Evolutionary conservation across 179 eudicot species (phyloP).

Genomic region (Gypsophila paniculata): DNA sequence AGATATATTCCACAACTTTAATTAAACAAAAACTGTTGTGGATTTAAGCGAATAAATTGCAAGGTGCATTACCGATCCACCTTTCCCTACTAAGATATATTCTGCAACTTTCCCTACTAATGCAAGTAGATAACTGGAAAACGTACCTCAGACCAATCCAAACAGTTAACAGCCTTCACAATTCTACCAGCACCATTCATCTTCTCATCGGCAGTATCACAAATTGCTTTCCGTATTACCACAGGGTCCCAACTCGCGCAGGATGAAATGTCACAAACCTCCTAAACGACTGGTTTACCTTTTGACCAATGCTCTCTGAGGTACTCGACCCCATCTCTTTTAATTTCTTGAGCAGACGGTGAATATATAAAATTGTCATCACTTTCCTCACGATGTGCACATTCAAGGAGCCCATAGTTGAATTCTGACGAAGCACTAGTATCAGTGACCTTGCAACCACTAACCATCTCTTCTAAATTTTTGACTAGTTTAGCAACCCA

Average conservation of each 20-base stretch:
- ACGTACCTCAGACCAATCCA: constrained; percentile 73
- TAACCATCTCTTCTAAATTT: constrained; percentile 89
- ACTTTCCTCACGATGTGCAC: constrained; percentile 49
- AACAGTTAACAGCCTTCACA: constrained; percentile 85
- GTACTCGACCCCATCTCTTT: constrained; percentile 56
- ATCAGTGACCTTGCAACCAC: constrained; percentile 61
- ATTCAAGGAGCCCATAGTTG: constrained; percentile 41
- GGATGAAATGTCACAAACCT: constrained; percentile 61
- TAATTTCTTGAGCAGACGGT: constrained; percentile 61
- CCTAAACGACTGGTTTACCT: constrained; percentile 77
- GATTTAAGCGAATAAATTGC: too few species aligned
- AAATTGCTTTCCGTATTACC: constrained; percentile 75
- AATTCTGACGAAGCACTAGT: constrained; percentile 22
- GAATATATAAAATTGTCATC: constrained; percentile 62
- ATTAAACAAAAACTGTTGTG: too few species aligned
- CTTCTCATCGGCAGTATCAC: constrained; percentile 65
- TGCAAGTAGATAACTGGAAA: constrained; percentile 13
- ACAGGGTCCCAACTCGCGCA: constrained; percentile 75
- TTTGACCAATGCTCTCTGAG: constrained; percentile 71
- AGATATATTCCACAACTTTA: too few species aligned
- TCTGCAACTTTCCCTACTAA: not conserved
- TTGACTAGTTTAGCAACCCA: constrained; percentile 95
- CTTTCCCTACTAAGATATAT: too few species aligned
- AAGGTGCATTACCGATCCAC: too few species aligned
- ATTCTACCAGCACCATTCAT: constrained; percentile 55